A percentile compares a stretch with the other conserved stretches of the same genome.
Evolutionary conservation across 2,329 filamentous ascomycete species (phyloP).

Genomic region (Xylaria sp.): DNA sequence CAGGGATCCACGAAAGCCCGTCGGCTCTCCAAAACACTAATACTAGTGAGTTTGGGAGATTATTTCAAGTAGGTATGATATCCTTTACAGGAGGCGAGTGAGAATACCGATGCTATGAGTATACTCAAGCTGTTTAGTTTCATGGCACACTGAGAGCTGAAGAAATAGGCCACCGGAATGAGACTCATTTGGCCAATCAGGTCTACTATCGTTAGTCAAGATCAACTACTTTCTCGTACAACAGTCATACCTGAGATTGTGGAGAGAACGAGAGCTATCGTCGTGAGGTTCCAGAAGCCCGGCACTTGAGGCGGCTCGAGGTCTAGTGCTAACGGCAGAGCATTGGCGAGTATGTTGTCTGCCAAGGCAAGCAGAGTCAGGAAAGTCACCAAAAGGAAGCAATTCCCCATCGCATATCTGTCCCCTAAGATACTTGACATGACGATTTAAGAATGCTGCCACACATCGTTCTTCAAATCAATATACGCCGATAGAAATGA

Average conservation of each 20-base stretch:
- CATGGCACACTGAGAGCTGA: slow-evolving; percentile 12
- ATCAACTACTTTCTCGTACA: background rate
- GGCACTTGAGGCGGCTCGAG: slow-evolving; percentile 5
- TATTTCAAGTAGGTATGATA: background rate
- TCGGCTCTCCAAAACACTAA: slow-evolving; percentile 3
- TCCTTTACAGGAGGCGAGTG: slow-evolving; percentile 11
- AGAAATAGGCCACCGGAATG: background rate
- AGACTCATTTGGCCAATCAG: slow-evolving; percentile 23
- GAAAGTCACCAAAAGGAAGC: background rate
- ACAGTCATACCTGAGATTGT: slow-evolving; percentile 13
- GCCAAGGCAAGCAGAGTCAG: slow-evolving; percentile 26
- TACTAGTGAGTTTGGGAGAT: background rate
- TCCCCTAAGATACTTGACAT: slow-evolving; percentile 9
- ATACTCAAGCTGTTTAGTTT: slow-evolving; percentile 22
- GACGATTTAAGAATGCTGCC: background rate
- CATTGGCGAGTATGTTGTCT: slow-evolving; percentile 17
- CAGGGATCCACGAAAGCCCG: background rate
- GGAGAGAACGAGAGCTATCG: slow-evolving; percentile 17
- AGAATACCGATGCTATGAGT: slow-evolving; percentile 6
- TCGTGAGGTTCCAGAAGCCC: slow-evolving; percentile 26
- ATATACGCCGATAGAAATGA: background rate
- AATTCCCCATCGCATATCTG: background rate
- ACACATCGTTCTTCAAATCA: background rate
- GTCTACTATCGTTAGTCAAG: slow-evolving; percentile 14
- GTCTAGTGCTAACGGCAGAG: slow-evolving; percentile 7